Evolutionary conservation across 306 rosid genomes (phyloP).

Genomic region (Lablab purpureus): DNA sequence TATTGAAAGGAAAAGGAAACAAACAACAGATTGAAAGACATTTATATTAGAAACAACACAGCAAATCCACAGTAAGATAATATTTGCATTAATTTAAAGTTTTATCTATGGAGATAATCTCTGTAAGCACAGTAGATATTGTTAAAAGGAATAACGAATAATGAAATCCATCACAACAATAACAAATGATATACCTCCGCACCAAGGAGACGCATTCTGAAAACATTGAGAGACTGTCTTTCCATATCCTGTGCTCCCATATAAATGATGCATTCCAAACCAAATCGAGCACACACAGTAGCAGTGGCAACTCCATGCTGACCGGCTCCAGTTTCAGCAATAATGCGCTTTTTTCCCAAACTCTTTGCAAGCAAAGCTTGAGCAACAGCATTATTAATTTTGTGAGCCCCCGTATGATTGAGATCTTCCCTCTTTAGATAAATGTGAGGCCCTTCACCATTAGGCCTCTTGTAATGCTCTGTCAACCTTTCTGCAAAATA

Average conservation of each 20-base stretch:
- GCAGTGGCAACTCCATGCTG: constrained; percentile 99
- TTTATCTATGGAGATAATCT: neutral
- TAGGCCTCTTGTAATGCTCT: constrained; percentile 76
- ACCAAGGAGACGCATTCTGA: constrained; percentile 96
- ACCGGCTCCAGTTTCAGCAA: constrained; percentile 99
- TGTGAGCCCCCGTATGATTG: constrained; percentile 98
- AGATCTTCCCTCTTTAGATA: constrained; percentile 98
- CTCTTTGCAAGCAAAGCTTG: constrained; percentile 95
- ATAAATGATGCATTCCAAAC: constrained; percentile 83
- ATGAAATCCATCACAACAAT: neutral
- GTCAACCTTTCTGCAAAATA: constrained; percentile 97
- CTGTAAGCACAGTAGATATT: neutral
- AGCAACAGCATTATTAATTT: constrained; percentile 93
- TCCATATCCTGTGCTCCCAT: constrained; percentile 99
- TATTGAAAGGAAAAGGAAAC: neutral
- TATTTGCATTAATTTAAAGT: neutral
- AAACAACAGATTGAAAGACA: constrained; percentile 4
- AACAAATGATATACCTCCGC: constrained; percentile 78
- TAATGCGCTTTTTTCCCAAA: constrained; percentile 85
- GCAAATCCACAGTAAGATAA: neutral
- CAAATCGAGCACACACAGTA: constrained; percentile 95
- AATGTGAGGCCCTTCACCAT: constrained; percentile 88
- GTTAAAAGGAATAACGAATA: neutral
- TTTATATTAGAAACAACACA: neutral
- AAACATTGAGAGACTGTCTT: constrained; percentile 93